These are phyloP conservation scores for Knoxdaviesia capensis DNA, from an alignment of 2,329 filamentous ascomycete species.

Conservation along the genomic window DNA sequence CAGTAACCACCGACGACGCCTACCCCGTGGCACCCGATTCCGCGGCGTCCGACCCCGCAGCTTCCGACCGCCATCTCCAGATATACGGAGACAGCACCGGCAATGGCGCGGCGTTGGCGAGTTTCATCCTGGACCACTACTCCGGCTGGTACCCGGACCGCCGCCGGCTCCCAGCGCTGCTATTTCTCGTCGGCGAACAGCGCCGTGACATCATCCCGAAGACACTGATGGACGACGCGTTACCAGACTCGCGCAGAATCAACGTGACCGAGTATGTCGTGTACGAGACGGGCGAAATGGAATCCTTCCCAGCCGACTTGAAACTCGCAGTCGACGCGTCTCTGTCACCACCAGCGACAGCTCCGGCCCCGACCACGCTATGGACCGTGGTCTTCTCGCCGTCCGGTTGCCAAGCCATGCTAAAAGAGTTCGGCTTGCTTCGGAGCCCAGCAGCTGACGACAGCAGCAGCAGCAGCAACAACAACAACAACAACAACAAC, in stretches of 20 bases:
- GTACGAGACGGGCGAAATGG: slow-evolving; percentile 72
- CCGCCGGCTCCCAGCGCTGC: slow-evolving; percentile 35
- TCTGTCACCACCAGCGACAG: slow-evolving; percentile 43
- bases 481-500: slow-evolving; percentile 17
- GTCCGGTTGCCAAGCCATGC: slow-evolving; percentile 42
- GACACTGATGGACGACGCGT: slow-evolving; percentile 40
- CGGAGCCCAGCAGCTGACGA: slow-evolving; percentile 13
- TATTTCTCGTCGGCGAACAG: slow-evolving; percentile 84
- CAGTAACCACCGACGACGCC: too few relatives aligned
- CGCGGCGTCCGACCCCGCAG: neutral
- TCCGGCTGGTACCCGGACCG: slow-evolving; percentile 24
- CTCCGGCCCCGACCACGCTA: slow-evolving; percentile 32
- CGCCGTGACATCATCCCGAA: slow-evolving; percentile 77
- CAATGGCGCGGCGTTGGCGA: slow-evolving; percentile 61
- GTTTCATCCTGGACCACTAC: slow-evolving; percentile 66
- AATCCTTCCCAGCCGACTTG: slow-evolving; percentile 55
- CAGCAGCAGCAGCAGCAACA: slow-evolving; percentile 5
- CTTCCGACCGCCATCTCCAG: slow-evolving; percentile 27
- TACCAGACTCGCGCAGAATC: slow-evolving; percentile 32
- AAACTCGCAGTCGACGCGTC: slow-evolving; percentile 25
- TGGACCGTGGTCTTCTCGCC: slow-evolving; percentile 37
- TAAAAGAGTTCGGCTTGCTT: slow-evolving; percentile 30
- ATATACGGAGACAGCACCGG: slow-evolving; percentile 69
- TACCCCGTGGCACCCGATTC: too few relatives aligned
- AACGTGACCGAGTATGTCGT: slow-evolving; percentile 61